Evolutionary conservation across 306 rosid species (phyloP).

Genomic region (Acacia melanoxylon): DNA sequence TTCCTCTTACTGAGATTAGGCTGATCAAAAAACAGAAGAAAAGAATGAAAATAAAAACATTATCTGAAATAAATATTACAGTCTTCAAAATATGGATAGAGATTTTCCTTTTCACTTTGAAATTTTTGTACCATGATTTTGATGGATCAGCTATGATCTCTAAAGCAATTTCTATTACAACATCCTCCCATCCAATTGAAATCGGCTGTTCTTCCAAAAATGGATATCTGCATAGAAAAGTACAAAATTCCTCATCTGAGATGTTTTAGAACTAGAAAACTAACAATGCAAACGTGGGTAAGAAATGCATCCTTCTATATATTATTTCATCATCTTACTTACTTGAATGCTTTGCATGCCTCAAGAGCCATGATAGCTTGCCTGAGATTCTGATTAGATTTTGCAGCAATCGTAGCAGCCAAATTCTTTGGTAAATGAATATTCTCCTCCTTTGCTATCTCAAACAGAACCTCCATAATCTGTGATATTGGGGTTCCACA

Average conservation of each 20-base stretch:
- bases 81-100: background rate
- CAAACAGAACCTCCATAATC: constrained; percentile 73
- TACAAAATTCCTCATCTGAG: background rate
- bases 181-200: constrained; percentile 83
- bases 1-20: constrained; percentile 53
- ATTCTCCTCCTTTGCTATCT: constrained; percentile 66
- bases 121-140: constrained; percentile 48
- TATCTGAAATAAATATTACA: background rate
- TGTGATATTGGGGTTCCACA: constrained; percentile 24
- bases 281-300: background rate
- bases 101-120: background rate
- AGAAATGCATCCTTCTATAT: background rate
- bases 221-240: constrained; percentile 61
- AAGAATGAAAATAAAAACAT: background rate
- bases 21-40: constrained; percentile 41
- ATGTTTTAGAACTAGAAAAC: background rate
- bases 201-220: constrained; percentile 79
- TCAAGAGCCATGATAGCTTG: constrained; percentile 90
- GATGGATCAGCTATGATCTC: constrained; percentile 79
- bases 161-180: constrained; percentile 57
- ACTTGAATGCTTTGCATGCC: constrained; percentile 93
- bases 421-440: constrained; percentile 67
- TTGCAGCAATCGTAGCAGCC: constrained; percentile 70
- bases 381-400: constrained; percentile 76
- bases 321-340: constrained; percentile 14